Evolutionary conservation across 2,329 filamentous ascomycete genomes (phyloP), one percentile per base, ranked within the genome.

Genomic region (Ophiostoma australiae): DNA sequence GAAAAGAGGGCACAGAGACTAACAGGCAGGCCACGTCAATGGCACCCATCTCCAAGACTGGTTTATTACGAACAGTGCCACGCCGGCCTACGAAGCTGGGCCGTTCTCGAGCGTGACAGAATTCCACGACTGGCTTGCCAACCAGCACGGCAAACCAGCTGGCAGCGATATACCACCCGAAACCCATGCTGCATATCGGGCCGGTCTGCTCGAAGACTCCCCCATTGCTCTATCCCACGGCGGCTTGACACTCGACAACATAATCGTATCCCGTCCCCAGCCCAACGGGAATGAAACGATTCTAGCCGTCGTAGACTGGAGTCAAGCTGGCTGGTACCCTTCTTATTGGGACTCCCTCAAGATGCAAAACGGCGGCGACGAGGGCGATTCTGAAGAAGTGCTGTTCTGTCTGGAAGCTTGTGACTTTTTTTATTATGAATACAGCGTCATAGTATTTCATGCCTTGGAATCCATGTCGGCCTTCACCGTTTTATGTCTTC

Each of bases 341-440:
- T 74, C 73, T 8, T 79, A 79, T 71, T 80, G 78, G 79, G 78
- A 80, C 70, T 76, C 74, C 39, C 78, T 77, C 70, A 79, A 78
- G n/a, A 44, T 20, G 31, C 5, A 23, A 8, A 4, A 6, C 17
- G 23, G 20, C 5, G 11, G 5, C 11, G n/a, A 15, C 1, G 35
- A 20, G 58, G 44, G 15, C 1, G 27, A 33, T 17, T 17, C 58
- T 15, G 27, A 63, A 8, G 58, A 33, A 17, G 23, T 63, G 52
- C n/a, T 13, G 17, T 4, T 10, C 3, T 58, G 52, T 33, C 5
- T 63, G 15, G 58, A 63, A 33, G 58, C 58, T 7, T 63, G 27
- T 27, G 15, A 31, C 4, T 20, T 33, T 20, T 20, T 63, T 10
- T 4, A 63, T 33, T 4, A 15, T 63, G n/a, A 63, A 33, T 63